Base-by-base conservation (phyloP, 169 alveolate genomes). In the Eimeria necatrix region DNA sequence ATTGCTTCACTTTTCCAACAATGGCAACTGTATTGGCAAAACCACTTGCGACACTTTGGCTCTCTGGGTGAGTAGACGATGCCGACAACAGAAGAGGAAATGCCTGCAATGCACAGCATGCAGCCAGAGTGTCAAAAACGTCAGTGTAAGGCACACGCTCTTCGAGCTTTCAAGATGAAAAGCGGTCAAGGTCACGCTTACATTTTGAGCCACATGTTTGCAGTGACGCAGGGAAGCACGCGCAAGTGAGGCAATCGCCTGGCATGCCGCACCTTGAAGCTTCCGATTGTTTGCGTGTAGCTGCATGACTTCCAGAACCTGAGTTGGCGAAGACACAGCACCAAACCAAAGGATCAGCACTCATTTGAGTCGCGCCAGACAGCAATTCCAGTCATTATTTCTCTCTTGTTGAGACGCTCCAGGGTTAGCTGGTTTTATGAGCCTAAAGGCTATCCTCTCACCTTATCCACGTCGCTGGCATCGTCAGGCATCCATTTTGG, bases 181-280 rank as follows among this genome's bases (percentile, higher is more conserved):
- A 32, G 41, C 41, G 41, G 41, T 32, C 41, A 56, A 12, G 68
- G 71, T 16, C 51, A 53, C 24, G 59, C 68, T 85, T 60, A 85
- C 95, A 78, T 53, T 49, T 49, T 41, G 87, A 4, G 93, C 95
- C 74, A 92, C 93, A 41, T 60, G 87, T 87, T 81, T 73, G 95
- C 95, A 81, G 51, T 92, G 95, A 6, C 61, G 70, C 4, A 92
- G 95, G 12, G 95, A 92, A 56, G 87, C 95, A 8, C 93, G 93
- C 20, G 91, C 90, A 41, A 92, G 78, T 53, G 95, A 92, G 46
- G 95, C 90, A 18, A 92, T 22, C 16, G 95, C 95, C 51, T 92
- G 95, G 51, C 95, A 81, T 16, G 95, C 95, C 26, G 95, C 95
- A 9, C 95, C 95, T 80, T 92, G 95, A 24, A 92, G 93, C 49